A percentile compares a stretch with the other conserved stretches of the same genome.
Evolutionary conservation across 2,329 filamentous ascomycete species (phyloP).

Genomic region (Saccharata proteae): DNA sequence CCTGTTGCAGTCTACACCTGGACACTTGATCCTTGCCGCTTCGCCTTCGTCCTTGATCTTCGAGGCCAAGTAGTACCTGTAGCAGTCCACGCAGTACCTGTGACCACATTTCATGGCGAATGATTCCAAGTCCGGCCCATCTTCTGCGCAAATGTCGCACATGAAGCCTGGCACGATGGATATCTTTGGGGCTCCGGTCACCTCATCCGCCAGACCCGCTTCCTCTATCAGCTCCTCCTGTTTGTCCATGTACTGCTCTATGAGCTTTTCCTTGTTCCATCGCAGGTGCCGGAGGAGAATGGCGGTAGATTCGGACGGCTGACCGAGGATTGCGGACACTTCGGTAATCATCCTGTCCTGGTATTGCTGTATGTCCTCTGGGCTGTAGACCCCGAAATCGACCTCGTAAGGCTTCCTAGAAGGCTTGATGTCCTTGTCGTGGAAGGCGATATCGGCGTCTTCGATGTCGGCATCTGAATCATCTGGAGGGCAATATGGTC

Average conservation of each 20-base stretch:
- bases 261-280: constrained; percentile 93
- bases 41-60: constrained; percentile 96
- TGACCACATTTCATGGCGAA: constrained; percentile 95
- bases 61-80: constrained; percentile 76
- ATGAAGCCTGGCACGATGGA: constrained; percentile 60
- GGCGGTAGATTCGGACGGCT: constrained; percentile 78
- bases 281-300: constrained; percentile 80
- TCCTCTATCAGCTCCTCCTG: constrained; percentile 68
- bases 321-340: constrained; percentile 80
- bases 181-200: constrained; percentile 46
- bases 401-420: constrained; percentile 70
- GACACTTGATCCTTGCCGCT: constrained; percentile 87
- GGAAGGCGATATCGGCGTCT: constrained; percentile 49
- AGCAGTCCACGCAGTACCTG: constrained; percentile 86
- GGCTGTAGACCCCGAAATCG: constrained; percentile 69
- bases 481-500: constrained; percentile 11
- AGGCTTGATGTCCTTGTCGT: constrained; percentile 62
- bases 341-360: constrained; percentile 81
- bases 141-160: constrained; percentile 95
- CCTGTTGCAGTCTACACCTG: constrained; percentile 71
- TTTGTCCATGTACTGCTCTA: constrained; percentile 93
- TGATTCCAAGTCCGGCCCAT: constrained; percentile 61
- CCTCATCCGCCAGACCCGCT: constrained; percentile 59
- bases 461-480: constrained; percentile 44
- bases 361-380: constrained; percentile 68